These are phyloP conservation scores for Epichloe sp. DNA, from an alignment of 2,329 filamentous ascomycete genomes.

Conservation along the genomic window DNA sequence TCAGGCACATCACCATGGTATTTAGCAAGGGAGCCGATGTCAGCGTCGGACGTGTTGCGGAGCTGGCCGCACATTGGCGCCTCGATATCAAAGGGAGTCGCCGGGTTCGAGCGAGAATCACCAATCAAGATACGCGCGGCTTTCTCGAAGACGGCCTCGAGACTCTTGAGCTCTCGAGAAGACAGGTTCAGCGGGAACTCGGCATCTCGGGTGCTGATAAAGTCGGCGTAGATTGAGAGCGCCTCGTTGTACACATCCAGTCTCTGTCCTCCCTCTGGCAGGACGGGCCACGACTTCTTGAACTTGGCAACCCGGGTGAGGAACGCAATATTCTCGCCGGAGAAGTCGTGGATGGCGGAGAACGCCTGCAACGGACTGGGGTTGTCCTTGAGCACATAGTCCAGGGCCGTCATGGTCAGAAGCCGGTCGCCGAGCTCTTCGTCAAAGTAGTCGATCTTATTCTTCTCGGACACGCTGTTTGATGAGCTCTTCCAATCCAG, in stretches of 20 bases:
- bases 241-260: conserved; percentile 43
- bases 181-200: conserved; percentile 53
- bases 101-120: conserved; percentile 21
- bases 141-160: conserved; percentile 40
- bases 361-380: conserved; percentile 47
- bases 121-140: conserved; percentile 31
- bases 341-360: conserved; percentile 52
- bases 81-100: conserved; percentile 23
- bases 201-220: conserved; percentile 44
- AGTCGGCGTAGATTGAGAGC: conserved; percentile 46
- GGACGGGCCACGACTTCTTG: conserved; percentile 24
- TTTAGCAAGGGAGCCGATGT: not conserved
- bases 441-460: conserved; percentile 1
- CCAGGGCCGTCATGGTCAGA: conserved; percentile 46
- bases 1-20: conserved; percentile 31
- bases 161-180: conserved; percentile 32
- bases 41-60: not conserved
- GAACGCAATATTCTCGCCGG: conserved; percentile 57
- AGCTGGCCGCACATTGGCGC: not conserved
- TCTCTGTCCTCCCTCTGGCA: not conserved
- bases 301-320: conserved; percentile 41
- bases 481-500: conserved; percentile 8
- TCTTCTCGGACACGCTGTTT: conserved; percentile 4
- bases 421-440: conserved; percentile 25
- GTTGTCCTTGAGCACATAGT: conserved; percentile 44